phyloP scores from a whole-genome alignment of 78 protist species.

The Polysphondylium violaceum region DNA sequence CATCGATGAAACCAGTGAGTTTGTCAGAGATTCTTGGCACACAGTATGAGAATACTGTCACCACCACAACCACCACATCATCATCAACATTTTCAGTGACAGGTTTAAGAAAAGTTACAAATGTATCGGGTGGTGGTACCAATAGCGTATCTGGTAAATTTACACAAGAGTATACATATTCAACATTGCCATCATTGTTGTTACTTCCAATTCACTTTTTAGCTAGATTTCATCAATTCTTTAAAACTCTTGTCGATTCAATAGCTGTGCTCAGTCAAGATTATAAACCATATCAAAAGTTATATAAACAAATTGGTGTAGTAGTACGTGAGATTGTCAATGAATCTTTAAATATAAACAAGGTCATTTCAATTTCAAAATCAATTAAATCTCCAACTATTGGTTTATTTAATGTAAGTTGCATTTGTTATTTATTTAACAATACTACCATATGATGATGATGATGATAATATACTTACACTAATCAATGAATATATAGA shows the following conservation, averaged over 20 bases:
- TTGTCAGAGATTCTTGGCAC: constrained; percentile 49
- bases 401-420: constrained; percentile 64
- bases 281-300: constrained; percentile 9
- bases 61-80: neutral
- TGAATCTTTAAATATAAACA: constrained; percentile 46
- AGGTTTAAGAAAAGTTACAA: constrained; percentile 4
- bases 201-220: constrained; percentile 56
- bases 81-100: neutral
- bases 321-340: constrained; percentile 40
- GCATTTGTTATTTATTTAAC: neutral
- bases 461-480: too few relatives aligned
- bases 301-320: constrained; percentile 26
- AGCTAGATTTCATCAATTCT: constrained; percentile 48
- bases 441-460: neutral
- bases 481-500: neutral
- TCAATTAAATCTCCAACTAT: constrained; percentile 63
- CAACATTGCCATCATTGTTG: constrained; percentile 48
- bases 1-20: constrained; percentile 29
- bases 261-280: constrained; percentile 12
- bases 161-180: constrained; percentile 31
- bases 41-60: constrained; percentile 7
- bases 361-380: constrained; percentile 70
- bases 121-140: neutral
- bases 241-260: constrained; percentile 18
- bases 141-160: constrained; percentile 4